Evolutionary conservation across 495 filamentous ascomycete species (phyloP), one percentile per base, ranked within the genome.

Genomic region (Aspergillus hancockii): DNA sequence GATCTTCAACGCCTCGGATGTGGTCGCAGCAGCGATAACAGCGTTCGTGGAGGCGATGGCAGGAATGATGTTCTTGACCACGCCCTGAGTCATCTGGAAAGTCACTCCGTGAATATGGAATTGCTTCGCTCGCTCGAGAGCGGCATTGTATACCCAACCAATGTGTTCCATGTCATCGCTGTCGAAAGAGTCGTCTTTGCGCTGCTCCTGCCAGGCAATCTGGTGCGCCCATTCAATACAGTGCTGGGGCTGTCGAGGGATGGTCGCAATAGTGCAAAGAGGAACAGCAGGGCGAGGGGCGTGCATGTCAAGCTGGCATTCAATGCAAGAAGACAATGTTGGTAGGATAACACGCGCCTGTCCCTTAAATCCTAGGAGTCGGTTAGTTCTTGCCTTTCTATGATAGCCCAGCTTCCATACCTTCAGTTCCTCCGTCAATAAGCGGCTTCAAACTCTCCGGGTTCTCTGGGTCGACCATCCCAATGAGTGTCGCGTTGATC

Each of bases 191-290:
- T 83, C 81, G 43, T 81, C 81, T 69, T 76, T 82, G 16, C 75
- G 77, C 31, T 82, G 72, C 43, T 80, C 79, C 56, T 84, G 82
- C 88, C 88, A 91, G 31, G 86, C 87, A 46, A 91, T 89, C 71
- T 98, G 91, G 69, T 97, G 92, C 16, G 95, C 95, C 95, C 95
- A 99, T 72, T 99, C 95, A 73, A 99, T 93, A 70, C 95, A 99
- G 71, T 99, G 95, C 68, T 97, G 90, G 23, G 95, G 95, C 69
- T 99, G 95, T 18, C 95, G 90, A 4, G 95, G 95, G 61, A 99
- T 98, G 38, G 91, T 93, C 30, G 95, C 95, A 59, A 99, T 84
- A 0, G 95, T 99, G 74, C 95, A 99, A 28, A 99, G 87, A 1
- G 95, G 94, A 12, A 99, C 95, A 10, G 93, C 91, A 22, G 92